Conservation (phyloP, 2,329 filamentous ascomycete genomes). For the Aspergillus costaricaensis region DNA sequence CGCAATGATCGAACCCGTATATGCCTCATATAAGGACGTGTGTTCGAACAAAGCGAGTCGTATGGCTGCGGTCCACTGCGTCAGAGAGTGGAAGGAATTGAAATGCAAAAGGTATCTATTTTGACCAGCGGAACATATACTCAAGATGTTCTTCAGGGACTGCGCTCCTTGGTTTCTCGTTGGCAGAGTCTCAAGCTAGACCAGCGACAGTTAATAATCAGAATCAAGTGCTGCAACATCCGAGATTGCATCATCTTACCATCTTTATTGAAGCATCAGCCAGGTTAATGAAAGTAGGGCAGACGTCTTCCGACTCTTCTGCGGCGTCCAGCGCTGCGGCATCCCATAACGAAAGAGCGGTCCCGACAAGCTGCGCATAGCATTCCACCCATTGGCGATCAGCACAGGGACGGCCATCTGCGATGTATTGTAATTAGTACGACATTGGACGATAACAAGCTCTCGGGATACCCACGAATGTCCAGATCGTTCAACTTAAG, state of each 20-base stretch:
- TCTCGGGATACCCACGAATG: constrained; percentile 65
- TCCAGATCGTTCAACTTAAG: constrained; percentile 95
- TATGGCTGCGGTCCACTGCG: constrained; percentile 95
- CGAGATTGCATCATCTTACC: constrained; percentile 57
- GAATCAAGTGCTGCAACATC: constrained; percentile 1
- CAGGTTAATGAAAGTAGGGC: constrained; percentile 92
- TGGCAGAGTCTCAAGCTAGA: constrained; percentile 82
- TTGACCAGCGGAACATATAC: constrained; percentile 90
- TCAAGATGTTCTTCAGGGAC: constrained; percentile 89
- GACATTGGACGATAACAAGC: background rate
- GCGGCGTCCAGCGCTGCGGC: constrained; percentile 86
- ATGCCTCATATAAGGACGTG: constrained; percentile 88
- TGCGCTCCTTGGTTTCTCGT: constrained; percentile 76
- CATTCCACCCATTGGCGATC: constrained; percentile 95
- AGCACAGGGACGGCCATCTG: constrained; percentile 81
- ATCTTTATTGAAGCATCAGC: constrained; percentile 98
- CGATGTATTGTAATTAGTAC: constrained; percentile 32
- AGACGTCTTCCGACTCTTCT: constrained; percentile 78
- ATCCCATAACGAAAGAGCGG: constrained; percentile 93
- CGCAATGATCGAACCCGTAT: constrained; percentile 92
- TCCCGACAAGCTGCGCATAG: constrained; percentile 94
- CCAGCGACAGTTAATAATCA: constrained; percentile 30
- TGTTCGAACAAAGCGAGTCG: constrained; percentile 93
- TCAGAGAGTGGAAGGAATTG: constrained; percentile 87
- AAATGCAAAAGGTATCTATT: constrained; percentile 97